phyloP scores from a whole-genome alignment of 2,329 filamentous ascomycete species.

The Byssochlamys sp. region DNA sequence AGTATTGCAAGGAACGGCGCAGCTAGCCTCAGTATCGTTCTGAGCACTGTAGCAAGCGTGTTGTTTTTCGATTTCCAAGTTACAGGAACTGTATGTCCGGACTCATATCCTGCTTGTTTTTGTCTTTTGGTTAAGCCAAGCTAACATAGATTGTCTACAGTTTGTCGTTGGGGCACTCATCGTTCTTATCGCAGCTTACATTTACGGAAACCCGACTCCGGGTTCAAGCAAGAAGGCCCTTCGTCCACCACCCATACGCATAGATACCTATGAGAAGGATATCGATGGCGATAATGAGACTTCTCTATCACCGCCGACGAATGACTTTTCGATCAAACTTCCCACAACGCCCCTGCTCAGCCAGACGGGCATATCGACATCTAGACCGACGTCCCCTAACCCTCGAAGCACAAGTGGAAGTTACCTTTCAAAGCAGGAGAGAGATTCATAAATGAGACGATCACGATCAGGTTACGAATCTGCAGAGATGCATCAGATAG shows the following conservation, averaged over 20 bases:
- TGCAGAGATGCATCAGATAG: not conserved
- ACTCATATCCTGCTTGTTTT: not conserved
- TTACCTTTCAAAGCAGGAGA: conserved; percentile 30
- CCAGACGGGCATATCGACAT: conserved; percentile 44
- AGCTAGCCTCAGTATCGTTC: conserved; percentile 79
- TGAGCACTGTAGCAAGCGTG: conserved; percentile 77
- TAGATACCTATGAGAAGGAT: conserved; percentile 69
- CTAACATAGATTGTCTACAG: conserved; percentile 37
- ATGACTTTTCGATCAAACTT: conserved; percentile 39
- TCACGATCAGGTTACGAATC: not conserved
- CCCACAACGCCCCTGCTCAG: conserved; percentile 39
- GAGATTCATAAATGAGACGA: conserved; percentile 9
- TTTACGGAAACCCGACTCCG: conserved; percentile 58
- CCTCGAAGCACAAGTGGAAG: conserved; percentile 26
- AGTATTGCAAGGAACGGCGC: conserved; percentile 93
- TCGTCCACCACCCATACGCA: conserved; percentile 43
- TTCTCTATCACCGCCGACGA: conserved; percentile 19
- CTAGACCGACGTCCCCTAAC: conserved; percentile 43
- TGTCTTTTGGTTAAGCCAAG: conserved; percentile 1
- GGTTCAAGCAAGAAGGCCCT: conserved; percentile 35
- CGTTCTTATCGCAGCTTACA: conserved; percentile 72
- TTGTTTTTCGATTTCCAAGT: conserved; percentile 75
- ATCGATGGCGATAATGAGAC: conserved; percentile 41
- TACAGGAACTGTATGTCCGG: conserved; percentile 55
- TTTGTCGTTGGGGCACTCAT: conserved; percentile 71